Evolutionary conservation across 2,329 filamentous ascomycete species (phyloP), one percentile per base, ranked within the genome.

Genomic region (Exophiala dermatitidis): DNA sequence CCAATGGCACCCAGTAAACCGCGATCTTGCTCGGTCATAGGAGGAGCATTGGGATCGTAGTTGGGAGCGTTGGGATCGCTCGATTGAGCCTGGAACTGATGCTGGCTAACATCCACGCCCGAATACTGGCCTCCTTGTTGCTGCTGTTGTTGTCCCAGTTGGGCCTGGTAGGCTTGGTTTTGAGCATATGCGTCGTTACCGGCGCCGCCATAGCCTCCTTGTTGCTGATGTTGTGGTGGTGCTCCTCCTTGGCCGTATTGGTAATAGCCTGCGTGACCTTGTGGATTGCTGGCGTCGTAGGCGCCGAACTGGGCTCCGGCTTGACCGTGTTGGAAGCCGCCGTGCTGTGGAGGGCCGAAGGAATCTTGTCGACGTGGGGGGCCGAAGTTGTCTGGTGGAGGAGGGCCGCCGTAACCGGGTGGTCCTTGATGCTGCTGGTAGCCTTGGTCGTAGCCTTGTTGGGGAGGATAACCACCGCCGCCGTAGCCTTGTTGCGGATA

Each of bases 1-100:
- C 75, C 76, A 3, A 82, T 40, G 2, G 79, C 75, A 44, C 80
- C 78, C 62, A 78, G 74, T 3, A 83, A 68, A 36, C 79, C 80
- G 52, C 80, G 76, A 56, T 83, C 80, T 46, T 74, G 77, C 46
- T 79, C 77, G 45, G 69, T 56, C 60, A 62, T 62, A 2, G 62
- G 62, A 7, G 66, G 72, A 36, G 74, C 74, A 37, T 71, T 74
- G 10, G 72, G 62, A 34, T 72, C 73, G 53, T 71, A 72, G 40
- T 65, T 66, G 26, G 61, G 59, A 12, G 50, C 74, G 40, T 72
- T 74, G 30, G 72, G 63, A 38, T 73, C 73, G 53, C 70, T 71
- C 30, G 60, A 62, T 46, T 63, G 61, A 32, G 45, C 48, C 8
- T 56, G 42, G 41, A 62, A 59, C 37, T 62, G 53, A 38, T 63